Conservation (phyloP, 78 protist species). For the Thecamonas trahens region DNA sequence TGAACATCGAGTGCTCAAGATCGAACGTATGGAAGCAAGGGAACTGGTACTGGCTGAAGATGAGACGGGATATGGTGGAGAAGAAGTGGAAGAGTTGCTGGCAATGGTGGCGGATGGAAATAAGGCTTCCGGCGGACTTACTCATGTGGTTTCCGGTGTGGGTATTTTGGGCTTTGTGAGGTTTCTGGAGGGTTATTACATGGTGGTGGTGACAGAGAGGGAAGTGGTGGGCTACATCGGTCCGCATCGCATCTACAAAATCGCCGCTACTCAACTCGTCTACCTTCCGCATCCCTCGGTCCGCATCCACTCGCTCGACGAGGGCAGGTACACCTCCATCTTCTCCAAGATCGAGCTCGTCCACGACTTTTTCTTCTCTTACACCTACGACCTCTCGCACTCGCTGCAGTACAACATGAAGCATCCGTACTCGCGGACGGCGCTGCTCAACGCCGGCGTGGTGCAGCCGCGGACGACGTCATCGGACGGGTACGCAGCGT, state of each 20-base stretch:
- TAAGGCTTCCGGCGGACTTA: constrained; percentile 1
- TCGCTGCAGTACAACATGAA: constrained; percentile 65
- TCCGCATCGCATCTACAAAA: constrained; percentile 57
- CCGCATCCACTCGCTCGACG: background rate
- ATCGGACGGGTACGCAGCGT: background rate
- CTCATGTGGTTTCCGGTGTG: background rate
- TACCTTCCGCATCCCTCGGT: constrained; percentile 18
- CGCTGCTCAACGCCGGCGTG: no score
- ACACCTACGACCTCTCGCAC: constrained; percentile 86
- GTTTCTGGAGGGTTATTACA: constrained; percentile 78
- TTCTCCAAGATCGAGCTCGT: constrained; percentile 63
- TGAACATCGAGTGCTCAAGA: constrained; percentile 43
- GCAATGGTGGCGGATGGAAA: constrained; percentile 14
- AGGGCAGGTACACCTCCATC: background rate
- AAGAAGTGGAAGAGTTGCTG: constrained; percentile 35
- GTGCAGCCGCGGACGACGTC: background rate
- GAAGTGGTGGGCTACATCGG: constrained; percentile 73
- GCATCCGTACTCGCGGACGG: constrained; percentile 6
- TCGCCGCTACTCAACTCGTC: constrained; percentile 50
- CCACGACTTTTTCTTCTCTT: constrained; percentile 73
- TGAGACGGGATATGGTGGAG: constrained; percentile 42
- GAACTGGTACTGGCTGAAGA: constrained; percentile 46
- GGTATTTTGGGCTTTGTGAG: constrained; percentile 65
- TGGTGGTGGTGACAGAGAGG: constrained; percentile 70
- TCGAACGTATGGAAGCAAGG: constrained; percentile 43